Evolutionary conservation across 2,329 filamentous ascomycete genomes (phyloP).

Genomic region (Macroventuria anomochaeta): DNA sequence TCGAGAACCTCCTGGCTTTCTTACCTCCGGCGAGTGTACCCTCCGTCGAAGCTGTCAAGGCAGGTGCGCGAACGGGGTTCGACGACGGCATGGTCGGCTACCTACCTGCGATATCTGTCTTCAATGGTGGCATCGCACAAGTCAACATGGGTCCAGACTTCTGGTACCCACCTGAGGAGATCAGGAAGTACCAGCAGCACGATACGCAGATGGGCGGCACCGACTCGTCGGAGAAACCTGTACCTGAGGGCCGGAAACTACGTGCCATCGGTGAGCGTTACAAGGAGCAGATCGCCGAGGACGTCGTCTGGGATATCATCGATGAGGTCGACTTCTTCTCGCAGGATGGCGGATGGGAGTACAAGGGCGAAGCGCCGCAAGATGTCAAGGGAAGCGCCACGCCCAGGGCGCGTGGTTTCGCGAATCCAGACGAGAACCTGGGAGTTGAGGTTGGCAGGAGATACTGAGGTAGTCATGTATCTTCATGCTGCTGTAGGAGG

Average conservation of each 20-base stretch:
- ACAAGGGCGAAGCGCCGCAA: conserved; percentile 45
- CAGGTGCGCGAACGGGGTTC: conserved; percentile 81
- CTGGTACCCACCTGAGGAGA: conserved; percentile 79
- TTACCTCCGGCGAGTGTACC: conserved; percentile 86
- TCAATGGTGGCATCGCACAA: conserved; percentile 87
- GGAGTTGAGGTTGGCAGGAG: conserved; percentile 46
- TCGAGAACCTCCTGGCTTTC: conserved; percentile 87
- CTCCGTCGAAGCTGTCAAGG: conserved; percentile 68
- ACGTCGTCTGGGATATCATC: conserved; percentile 88
- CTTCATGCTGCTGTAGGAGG: too few species aligned
- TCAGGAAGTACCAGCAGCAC: conserved; percentile 51
- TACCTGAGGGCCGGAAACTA: conserved; percentile 48
- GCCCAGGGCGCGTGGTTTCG: conserved; percentile 48
- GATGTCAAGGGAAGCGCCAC: conserved; percentile 44
- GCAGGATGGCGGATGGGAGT: conserved; percentile 64
- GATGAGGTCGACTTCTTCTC: conserved; percentile 94
- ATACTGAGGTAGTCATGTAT: too few species aligned
- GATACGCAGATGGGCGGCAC: conserved; percentile 41
- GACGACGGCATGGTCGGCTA: conserved; percentile 97
- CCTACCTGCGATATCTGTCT: conserved; percentile 91
- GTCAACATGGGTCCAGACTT: conserved; percentile 95
- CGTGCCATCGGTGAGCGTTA: conserved; percentile 79
- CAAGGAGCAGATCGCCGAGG: conserved; percentile 92
- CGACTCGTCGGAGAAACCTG: conserved; percentile 19
- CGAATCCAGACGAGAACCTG: conserved; percentile 46